Conservation (phyloP, 768 basidiomycete species). For the Suillus placidus region DNA sequence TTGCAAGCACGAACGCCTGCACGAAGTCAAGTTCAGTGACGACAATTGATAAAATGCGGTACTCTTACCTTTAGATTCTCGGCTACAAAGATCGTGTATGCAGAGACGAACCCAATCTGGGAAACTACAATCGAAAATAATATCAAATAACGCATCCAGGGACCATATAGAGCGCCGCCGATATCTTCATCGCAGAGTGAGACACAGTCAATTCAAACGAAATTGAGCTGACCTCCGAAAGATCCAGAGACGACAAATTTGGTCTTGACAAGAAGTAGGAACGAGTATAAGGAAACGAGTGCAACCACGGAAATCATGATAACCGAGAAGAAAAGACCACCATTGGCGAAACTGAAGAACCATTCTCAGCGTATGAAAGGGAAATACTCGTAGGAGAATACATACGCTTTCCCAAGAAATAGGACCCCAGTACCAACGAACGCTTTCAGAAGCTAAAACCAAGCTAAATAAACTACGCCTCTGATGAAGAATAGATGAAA, state of each 20-base stretch:
- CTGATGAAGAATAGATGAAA: constrained; percentile 6
- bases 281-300: constrained; percentile 86
- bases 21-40: constrained; percentile 18
- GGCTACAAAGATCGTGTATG: constrained; percentile 96
- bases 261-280: constrained; percentile 85
- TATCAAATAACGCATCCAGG: constrained; percentile 91
- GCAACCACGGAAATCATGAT: constrained; percentile 81
- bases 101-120: constrained; percentile 85
- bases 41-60: background rate
- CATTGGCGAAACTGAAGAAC: constrained; percentile 81
- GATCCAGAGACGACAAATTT: constrained; percentile 89
- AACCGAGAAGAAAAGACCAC: constrained; percentile 88
- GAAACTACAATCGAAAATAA: constrained; percentile 86
- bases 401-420: constrained; percentile 93
- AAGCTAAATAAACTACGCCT: constrained; percentile 4
- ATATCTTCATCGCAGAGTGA: constrained; percentile 61
- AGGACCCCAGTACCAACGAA: constrained; percentile 96
- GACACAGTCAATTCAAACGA: constrained; percentile 6
- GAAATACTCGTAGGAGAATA: constrained; percentile 13
- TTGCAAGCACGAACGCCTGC: constrained; percentile 82
- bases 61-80: constrained; percentile 71
- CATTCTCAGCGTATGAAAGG: constrained; percentile 12
- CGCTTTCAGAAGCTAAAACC: constrained; percentile 78
- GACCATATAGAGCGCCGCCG: constrained; percentile 88
- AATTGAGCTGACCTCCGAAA: constrained; percentile 73